Conservation (phyloP, 2,329 filamentous ascomycete genomes). For the Colletotrichum graminicola region DNA sequence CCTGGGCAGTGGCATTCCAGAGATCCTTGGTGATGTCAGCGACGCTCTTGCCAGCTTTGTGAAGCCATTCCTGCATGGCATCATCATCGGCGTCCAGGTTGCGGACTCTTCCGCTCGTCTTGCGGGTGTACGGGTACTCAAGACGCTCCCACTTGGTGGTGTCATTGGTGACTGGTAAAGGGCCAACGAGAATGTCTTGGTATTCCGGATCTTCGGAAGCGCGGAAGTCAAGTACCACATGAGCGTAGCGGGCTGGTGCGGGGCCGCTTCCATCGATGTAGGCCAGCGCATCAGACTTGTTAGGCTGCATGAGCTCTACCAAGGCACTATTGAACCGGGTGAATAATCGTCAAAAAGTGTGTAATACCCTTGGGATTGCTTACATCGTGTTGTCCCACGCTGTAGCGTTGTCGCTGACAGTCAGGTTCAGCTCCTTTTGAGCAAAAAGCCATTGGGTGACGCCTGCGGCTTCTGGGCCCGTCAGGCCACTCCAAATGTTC, state of each 20-base stretch:
- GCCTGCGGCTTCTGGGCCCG: conserved; percentile 52
- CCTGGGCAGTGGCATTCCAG: conserved; percentile 53
- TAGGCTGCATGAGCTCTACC: conserved; percentile 58
- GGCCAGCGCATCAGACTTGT: conserved; percentile 61
- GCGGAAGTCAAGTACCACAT: conserved; percentile 56
- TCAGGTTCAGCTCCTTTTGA: conserved; percentile 56
- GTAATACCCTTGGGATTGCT: conserved; percentile 3
- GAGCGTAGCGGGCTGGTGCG: conserved; percentile 57
- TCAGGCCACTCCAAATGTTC: conserved; percentile 57
- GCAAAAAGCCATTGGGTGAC: conserved; percentile 56
- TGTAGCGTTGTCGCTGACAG: conserved; percentile 49
- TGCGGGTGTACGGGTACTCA: conserved; percentile 57
- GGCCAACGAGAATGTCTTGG: conserved; percentile 62
- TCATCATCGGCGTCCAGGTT: conserved; percentile 55
- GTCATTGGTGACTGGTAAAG: conserved; percentile 58
- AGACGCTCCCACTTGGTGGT: conserved; percentile 55
- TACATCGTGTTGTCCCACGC: conserved; percentile 55
- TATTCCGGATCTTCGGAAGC: conserved; percentile 54
- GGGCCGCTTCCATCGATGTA: conserved; percentile 57
- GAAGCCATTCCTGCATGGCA: conserved; percentile 50
- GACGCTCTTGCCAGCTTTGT: conserved; percentile 48
- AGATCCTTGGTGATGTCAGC: conserved; percentile 59
- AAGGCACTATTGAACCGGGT: conserved; percentile 44
- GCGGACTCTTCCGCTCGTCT: conserved; percentile 52
- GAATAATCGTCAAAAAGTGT: not conserved